phyloP scores from a whole-genome alignment of 2,329 filamentous ascomycete species.

The Lasiodiplodia theobromae region DNA sequence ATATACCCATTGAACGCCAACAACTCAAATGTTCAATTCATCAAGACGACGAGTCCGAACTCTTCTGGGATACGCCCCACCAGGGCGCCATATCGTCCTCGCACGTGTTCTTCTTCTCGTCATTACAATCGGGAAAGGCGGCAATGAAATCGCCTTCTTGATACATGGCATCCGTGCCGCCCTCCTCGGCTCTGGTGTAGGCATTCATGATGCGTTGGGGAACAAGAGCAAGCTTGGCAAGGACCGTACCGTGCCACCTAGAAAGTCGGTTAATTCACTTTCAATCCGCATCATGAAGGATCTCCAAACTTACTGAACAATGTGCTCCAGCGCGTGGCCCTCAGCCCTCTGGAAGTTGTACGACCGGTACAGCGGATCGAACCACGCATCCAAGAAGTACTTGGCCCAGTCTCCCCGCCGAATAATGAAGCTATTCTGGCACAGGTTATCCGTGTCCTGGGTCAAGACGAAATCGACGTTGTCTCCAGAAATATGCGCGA shows the following conservation, averaged over 20 bases:
- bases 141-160: constrained; percentile 86
- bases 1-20: constrained; percentile 27
- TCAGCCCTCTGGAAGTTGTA: constrained; percentile 99
- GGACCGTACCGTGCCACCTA: constrained; percentile 98
- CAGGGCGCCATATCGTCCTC: constrained; percentile 72
- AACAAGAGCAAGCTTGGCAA: constrained; percentile 88
- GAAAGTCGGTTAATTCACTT: constrained; percentile 38
- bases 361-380: constrained; percentile 87
- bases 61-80: constrained; percentile 45
- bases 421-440: constrained; percentile 78
- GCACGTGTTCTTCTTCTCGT: constrained; percentile 65
- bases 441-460: constrained; percentile 83
- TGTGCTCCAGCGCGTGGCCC: constrained; percentile 78
- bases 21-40: background rate
- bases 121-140: constrained; percentile 76
- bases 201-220: constrained; percentile 85
- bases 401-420: constrained; percentile 87
- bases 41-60: constrained; percentile 30
- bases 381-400: constrained; percentile 95
- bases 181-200: constrained; percentile 61
- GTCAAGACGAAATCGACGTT: constrained; percentile 83
- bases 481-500: constrained; percentile 77
- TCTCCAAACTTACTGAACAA: constrained; percentile 53
- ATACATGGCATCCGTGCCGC: constrained; percentile 65
- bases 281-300: background rate